A percentile compares a stretch with the other conserved stretches of the same genome.
Conservation (phyloP, 192 early-diverging fungal species). For the Phlyctochytrium planicorne region DNA sequence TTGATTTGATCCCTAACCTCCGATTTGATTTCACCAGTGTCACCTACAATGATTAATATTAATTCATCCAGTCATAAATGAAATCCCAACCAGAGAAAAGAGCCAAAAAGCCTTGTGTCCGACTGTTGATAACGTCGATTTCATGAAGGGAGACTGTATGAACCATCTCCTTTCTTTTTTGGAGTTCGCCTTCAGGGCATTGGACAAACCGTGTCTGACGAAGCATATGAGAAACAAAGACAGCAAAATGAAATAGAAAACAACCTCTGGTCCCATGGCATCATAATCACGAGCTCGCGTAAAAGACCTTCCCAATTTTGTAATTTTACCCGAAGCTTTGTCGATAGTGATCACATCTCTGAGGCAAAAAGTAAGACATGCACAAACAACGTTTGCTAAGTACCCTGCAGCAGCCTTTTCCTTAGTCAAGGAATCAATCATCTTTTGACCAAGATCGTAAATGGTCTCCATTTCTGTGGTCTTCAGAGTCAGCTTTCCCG, state of each 20-base stretch:
- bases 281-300: conserved; percentile 96
- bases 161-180: conserved; percentile 94
- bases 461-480: conserved; percentile 99
- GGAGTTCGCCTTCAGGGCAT: conserved; percentile 98
- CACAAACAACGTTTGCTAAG: neutral
- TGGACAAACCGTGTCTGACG: conserved; percentile 89
- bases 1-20: conserved; percentile 99
- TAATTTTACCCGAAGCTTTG: conserved; percentile 96
- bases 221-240: neutral
- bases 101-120: conserved; percentile 95
- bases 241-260: neutral
- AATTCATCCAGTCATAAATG: neutral
- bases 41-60: conserved; percentile 42
- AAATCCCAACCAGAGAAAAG: conserved; percentile 81
- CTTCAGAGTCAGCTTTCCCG: conserved; percentile 96
- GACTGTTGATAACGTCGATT: conserved; percentile 98
- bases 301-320: conserved; percentile 93
- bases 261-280: conserved; percentile 92
- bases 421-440: conserved; percentile 96
- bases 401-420: conserved; percentile 96
- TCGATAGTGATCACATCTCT: conserved; percentile 98
- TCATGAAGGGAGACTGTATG: conserved; percentile 99
- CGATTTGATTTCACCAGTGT: conserved; percentile 96
- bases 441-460: conserved; percentile 97
- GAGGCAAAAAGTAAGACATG: neutral